Evolutionary conservation across 306 rosid genomes (phyloP), one percentile per base, ranked within the genome.

Genomic region (Cicer arietinum): DNA sequence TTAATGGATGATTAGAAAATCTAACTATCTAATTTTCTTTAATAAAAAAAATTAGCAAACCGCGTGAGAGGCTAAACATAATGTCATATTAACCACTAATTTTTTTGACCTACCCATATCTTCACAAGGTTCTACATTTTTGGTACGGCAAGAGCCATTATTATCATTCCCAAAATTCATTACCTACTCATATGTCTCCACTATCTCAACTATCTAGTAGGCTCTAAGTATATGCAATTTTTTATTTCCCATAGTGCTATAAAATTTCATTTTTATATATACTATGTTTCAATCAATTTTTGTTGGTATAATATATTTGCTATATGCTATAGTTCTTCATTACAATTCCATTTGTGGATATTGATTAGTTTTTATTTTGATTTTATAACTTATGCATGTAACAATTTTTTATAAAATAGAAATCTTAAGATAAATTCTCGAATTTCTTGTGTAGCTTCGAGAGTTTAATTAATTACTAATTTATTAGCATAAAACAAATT

Each of bases 131-230:
- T 25, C 35, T 25, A 25, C 44, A 64, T 63, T 53, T 66, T 43
- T 13, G 54, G 54, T 7, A 46, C 48, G 68, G 39, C 14, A 46
- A 16, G 35, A 68, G 51, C 12, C 62, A 25, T 25, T 25, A 77
- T 68, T 68, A 45, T 48, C 10, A 78, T 61, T 61, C 50, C 41
- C n/a, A 70, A 70, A 78, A 60, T 62, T 51, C 22, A 64, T 47
- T 61, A 80, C 51, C 79, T 74, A 67, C 66, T 67, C 3, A 25
- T 54, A 18, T 18, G 10, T 8, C 20, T 67, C 79, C 84, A 74
- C 66, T 67, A 80, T 67, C 67, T n/a, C 30, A 57, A 74, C 41
- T 57, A 57, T 65, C 65, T 47, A 20, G 20, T 47, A 40, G 39
- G 20, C 45, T 54, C 62, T 8, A 79, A 53, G 22, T 67, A 25